A percentile compares a stretch with the other conserved stretches of the same genome.
phyloP scores from a whole-genome alignment of 2,329 filamentous ascomycete genomes.

The Aspergillus pseudonomiae region DNA sequence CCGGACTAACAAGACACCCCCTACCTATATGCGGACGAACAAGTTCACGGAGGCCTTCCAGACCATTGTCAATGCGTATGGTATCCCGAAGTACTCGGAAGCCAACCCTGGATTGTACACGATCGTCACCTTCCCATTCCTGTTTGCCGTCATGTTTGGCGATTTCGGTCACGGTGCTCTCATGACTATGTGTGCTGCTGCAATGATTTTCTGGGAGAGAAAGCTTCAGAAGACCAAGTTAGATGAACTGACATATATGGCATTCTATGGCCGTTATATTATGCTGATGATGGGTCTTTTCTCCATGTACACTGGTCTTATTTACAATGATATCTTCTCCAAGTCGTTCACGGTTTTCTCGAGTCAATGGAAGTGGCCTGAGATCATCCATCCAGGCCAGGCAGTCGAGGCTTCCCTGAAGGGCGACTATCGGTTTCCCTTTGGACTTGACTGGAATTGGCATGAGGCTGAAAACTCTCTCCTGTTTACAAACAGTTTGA shows the following conservation, averaged over 20 bases:
- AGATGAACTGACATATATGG: slow-evolving; percentile 96
- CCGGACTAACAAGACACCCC: slow-evolving; percentile 93
- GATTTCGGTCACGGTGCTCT: slow-evolving; percentile 92
- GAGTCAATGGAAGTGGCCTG: slow-evolving; percentile 86
- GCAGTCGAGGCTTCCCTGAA: slow-evolving; percentile 70
- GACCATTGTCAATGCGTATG: slow-evolving; percentile 98
- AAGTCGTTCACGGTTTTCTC: slow-evolving; percentile 86
- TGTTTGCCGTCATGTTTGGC: slow-evolving; percentile 99
- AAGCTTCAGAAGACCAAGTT: slow-evolving; percentile 81
- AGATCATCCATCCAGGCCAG: slow-evolving; percentile 66
- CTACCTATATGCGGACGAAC: slow-evolving; percentile 97
- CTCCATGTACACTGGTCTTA: slow-evolving; percentile 93
- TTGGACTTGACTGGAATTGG: slow-evolving; percentile 95
- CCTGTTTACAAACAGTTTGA: slow-evolving; percentile 96
- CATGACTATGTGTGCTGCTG: slow-evolving; percentile 78
- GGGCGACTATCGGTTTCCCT: slow-evolving; percentile 83
- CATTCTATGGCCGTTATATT: slow-evolving; percentile 98
- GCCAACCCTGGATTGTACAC: slow-evolving; percentile 95
- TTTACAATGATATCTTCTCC: slow-evolving; percentile 98
- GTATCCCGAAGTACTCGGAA: slow-evolving; percentile 95
- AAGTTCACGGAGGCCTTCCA: slow-evolving; percentile 98
- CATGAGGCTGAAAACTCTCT: slow-evolving; percentile 94
- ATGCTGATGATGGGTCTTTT: slow-evolving; percentile 97
- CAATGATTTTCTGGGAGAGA: slow-evolving; percentile 98
- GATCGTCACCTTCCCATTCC: slow-evolving; percentile 97